Evolutionary conservation across 2,329 filamentous ascomycete genomes (phyloP).

Genomic region (Emydomyces testavorans): DNA sequence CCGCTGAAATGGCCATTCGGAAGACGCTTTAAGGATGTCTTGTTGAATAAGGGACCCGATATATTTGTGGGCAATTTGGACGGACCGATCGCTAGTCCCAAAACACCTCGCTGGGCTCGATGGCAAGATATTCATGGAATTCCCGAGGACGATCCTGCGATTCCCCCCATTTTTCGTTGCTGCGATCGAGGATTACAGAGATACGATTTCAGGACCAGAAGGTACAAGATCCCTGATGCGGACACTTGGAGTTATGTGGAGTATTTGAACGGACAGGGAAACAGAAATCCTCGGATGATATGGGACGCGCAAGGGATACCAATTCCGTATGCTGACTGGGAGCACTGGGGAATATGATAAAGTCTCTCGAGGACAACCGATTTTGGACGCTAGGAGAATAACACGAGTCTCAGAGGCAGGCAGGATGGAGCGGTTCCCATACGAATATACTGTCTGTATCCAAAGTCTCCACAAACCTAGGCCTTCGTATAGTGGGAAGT

Average conservation of each 20-base stretch:
- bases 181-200: constrained; percentile 19
- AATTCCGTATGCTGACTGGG: constrained; percentile 12
- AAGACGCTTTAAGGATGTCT: constrained; percentile 28
- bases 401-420: constrained; percentile 20
- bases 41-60: constrained; percentile 33
- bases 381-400: neutral
- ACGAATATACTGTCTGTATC: constrained; percentile 17
- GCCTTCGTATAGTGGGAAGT: constrained; percentile 30
- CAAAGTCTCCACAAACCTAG: constrained; percentile 17
- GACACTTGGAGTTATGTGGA: constrained; percentile 25
- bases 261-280: constrained; percentile 20
- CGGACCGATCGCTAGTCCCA: constrained; percentile 8
- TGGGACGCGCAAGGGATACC: constrained; percentile 21
- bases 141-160: constrained; percentile 8
- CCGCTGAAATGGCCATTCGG: constrained; percentile 23
- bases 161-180: constrained; percentile 15
- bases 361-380: neutral
- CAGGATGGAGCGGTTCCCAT: constrained; percentile 30
- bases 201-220: constrained; percentile 28
- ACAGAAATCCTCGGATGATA: constrained; percentile 16
- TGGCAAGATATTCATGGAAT: constrained; percentile 16
- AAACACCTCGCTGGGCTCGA: constrained; percentile 15
- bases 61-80: constrained; percentile 29
- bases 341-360: neutral
- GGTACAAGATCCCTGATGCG: constrained; percentile 22